Conservation (phyloP, 495 filamentous ascomycete species). For the Penicillium atrosanguineum region DNA sequence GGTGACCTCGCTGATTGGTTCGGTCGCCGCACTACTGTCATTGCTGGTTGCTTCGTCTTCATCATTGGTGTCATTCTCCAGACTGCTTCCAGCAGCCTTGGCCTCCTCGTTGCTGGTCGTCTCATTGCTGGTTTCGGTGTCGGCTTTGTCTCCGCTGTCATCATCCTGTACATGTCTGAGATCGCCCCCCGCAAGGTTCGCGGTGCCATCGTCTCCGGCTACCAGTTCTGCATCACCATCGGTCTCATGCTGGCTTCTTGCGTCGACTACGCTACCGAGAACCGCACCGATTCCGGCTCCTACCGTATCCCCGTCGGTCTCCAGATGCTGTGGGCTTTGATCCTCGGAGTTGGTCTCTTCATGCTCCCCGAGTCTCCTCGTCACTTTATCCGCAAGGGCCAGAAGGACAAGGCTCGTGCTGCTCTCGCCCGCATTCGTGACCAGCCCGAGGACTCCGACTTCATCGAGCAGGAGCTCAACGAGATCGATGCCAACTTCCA, state of each 20-base stretch:
- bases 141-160: constrained; percentile 70
- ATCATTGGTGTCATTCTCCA: constrained; percentile 62
- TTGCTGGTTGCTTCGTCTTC: constrained; percentile 63
- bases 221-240: constrained; percentile 72
- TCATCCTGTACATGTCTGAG: constrained; percentile 75
- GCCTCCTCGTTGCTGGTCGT: constrained; percentile 66
- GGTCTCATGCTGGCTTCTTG: constrained; percentile 71
- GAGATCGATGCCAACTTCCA: constrained; percentile 77
- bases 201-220: constrained; percentile 66
- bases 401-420: constrained; percentile 36
- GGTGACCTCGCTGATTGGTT: constrained; percentile 67
- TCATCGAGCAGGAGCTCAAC: constrained; percentile 63
- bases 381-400: constrained; percentile 59
- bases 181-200: constrained; percentile 60
- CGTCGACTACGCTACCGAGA: constrained; percentile 66
- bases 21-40: constrained; percentile 67
- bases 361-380: constrained; percentile 75
- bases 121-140: constrained; percentile 70
- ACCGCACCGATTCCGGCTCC: constrained; percentile 58
- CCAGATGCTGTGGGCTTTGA: constrained; percentile 65
- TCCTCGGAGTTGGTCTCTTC: constrained; percentile 62
- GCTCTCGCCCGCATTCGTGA: constrained; percentile 44
- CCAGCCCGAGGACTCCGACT: constrained; percentile 56
- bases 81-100: constrained; percentile 45
- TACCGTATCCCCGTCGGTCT: constrained; percentile 71